These are phyloP conservation scores for Umbelopsis vinacea DNA, from an alignment of 192 early-diverging fungal species.

Conservation along the genomic window DNA sequence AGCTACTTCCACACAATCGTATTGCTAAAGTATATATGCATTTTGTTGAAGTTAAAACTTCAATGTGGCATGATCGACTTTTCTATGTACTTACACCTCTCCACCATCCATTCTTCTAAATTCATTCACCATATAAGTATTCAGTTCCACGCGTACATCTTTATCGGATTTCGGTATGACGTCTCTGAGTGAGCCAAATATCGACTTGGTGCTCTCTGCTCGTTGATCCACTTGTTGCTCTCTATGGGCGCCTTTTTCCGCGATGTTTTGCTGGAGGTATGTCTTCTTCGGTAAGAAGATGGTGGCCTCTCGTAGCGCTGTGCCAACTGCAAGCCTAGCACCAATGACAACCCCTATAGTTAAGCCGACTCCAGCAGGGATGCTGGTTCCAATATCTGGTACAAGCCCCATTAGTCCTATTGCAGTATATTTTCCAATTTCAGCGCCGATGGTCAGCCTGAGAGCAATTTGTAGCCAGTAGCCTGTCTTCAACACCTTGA, in stretches of 20 bases:
- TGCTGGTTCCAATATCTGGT: slow-evolving; percentile 1
- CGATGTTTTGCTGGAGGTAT: slow-evolving; percentile 5
- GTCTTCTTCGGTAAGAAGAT: slow-evolving; percentile 5
- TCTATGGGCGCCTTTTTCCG: slow-evolving; percentile 13
- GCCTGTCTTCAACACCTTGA: neutral
- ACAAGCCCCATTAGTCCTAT: slow-evolving; percentile 5
- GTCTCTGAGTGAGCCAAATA: slow-evolving; percentile 1
- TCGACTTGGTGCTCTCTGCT: neutral
- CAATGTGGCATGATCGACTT: too few relatives aligned
- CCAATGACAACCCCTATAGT: slow-evolving; percentile 3
- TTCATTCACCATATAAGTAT: slow-evolving; percentile 6
- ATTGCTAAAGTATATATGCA: too few relatives aligned
- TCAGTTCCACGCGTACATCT: slow-evolving; percentile 14
- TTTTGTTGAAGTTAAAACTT: too few relatives aligned
- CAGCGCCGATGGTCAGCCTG: slow-evolving; percentile 4
- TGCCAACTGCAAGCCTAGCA: neutral
- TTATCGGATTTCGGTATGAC: slow-evolving; percentile 13
- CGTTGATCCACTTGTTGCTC: neutral
- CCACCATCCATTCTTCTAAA: slow-evolving; percentile 6
- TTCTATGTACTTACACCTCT: too few relatives aligned
- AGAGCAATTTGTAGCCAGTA: slow-evolving; percentile 21
- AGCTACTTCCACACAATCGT: too few relatives aligned
- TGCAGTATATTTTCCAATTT: slow-evolving; percentile 20
- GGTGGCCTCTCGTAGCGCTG: slow-evolving; percentile 7
- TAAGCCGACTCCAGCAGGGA: neutral